These are phyloP conservation scores for Ricinus communis DNA, from an alignment of 345 rosid species.

Conservation along the genomic window DNA sequence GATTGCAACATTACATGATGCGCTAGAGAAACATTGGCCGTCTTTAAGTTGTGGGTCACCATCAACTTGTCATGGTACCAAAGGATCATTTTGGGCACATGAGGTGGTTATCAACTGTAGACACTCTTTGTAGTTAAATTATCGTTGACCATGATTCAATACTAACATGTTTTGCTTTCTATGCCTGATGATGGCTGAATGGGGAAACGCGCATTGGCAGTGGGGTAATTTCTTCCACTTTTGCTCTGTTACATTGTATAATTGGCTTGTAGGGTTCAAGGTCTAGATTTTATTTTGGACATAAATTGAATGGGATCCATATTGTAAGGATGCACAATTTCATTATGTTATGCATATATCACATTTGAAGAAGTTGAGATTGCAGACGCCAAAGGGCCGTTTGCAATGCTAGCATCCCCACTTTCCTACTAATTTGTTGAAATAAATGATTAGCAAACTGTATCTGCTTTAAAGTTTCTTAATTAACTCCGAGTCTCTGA, in stretches of 20 bases:
- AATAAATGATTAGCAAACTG: background rate
- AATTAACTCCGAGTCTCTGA: background rate
- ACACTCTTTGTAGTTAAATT: conserved; percentile 8
- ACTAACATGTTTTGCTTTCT: conserved; percentile 44
- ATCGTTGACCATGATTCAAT: conserved; percentile 6
- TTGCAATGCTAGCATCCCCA: background rate
- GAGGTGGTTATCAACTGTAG: conserved; percentile 48
- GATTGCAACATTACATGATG: conserved; percentile 59
- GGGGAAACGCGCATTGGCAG: conserved; percentile 46
- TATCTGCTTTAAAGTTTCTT: background rate
- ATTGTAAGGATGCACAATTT: background rate
- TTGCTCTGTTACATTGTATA: conserved; percentile 19
- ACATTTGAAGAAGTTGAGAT: background rate
- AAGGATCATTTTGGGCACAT: conserved; percentile 80
- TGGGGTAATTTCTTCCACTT: conserved; percentile 73
- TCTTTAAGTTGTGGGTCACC: conserved; percentile 61
- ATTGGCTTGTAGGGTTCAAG: background rate
- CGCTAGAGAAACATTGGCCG: conserved; percentile 75
- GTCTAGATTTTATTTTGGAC: conserved; percentile 10
- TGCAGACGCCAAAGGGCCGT: background rate
- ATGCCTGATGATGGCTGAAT: conserved; percentile 35
- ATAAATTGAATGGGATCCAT: background rate
- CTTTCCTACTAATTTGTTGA: background rate
- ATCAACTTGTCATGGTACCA: conserved; percentile 58
- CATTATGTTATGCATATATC: background rate